Evolutionary conservation across 2,329 filamentous ascomycete genomes (phyloP), one percentile per base, ranked within the genome.

Genomic region (Aspergillus sclerotialis): DNA sequence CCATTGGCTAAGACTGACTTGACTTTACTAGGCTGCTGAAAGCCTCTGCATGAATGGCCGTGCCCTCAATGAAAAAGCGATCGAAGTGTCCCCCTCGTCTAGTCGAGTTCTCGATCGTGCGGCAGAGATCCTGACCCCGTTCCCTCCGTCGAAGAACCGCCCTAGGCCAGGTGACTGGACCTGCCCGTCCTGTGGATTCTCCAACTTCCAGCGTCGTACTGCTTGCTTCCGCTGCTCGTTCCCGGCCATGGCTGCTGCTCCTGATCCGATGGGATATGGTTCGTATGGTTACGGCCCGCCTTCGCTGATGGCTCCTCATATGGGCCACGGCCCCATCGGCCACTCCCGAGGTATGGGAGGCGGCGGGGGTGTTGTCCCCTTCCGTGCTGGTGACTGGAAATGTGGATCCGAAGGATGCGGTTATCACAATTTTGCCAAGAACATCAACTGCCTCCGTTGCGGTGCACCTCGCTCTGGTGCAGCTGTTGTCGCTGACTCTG

Each of bases 371-470:
- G 83, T 88, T 30, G 92, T 98, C 28, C 92, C 92, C 11, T 98
- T 98, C 82, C 84, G 92, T 55, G 92, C 92, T 36, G 92, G 92
- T 56, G 92, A 98, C 58, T 98, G 92, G 92, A 95, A 95, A 66
- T 98, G 92, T 57, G 92, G 92, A 37, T 92, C 92, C 46, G 92
- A 98, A 57, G 88, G 89, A 24, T 98, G 92, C 60, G 87, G 85
- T 38, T 98, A 98, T 64, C 92, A 98, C 72, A 98, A 98, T 70
- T 98, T 98, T 59, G 92, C 92, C 42, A 98, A 98, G 77, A 98
- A 98, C 54, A 90, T 96, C 38, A 94, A 87, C 66, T 98, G 92
- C 64, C 78, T 98, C 43, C 85, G 92, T 40, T 98, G 92, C 58
- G 92, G 92, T 60, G 92, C 90, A 34, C 93, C 88, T 61, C 86